phyloP scores from a whole-genome alignment of 148 eudicot genomes.

The Nepenthes gracilis region DNA sequence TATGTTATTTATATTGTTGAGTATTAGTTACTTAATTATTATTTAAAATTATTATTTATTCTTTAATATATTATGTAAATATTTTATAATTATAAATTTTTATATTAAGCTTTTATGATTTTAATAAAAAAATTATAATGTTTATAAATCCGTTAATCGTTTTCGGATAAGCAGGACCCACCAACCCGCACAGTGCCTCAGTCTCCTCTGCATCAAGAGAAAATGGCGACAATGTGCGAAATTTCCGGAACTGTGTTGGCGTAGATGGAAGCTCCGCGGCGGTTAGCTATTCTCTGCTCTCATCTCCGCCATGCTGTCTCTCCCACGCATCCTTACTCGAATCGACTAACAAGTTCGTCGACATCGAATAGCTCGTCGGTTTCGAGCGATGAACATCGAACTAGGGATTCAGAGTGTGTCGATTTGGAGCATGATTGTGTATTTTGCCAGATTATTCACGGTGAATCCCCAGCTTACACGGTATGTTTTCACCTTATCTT shows the following conservation, averaged over 20 bases:
- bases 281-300: conserved; percentile 41
- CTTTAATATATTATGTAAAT: no score
- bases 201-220: neutral
- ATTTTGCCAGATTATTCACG: conserved; percentile 59
- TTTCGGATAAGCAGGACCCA: no score
- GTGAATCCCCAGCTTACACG: conserved; percentile 80
- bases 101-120: no score
- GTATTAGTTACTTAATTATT: no score
- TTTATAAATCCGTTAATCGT: no score
- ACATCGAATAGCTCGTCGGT: conserved; percentile 22
- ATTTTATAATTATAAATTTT: no score
- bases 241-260: neutral
- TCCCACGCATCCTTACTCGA: neutral
- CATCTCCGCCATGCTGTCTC: conserved; percentile 35
- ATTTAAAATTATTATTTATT: no score
- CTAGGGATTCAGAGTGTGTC: conserved; percentile 7
- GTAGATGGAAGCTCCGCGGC: conserved; percentile 37
- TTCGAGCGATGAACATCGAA: conserved; percentile 1
- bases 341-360: conserved; percentile 10
- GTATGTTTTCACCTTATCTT: conserved; percentile 15
- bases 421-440: conserved; percentile 31
- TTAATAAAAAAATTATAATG: no score
- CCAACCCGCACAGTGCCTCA: neutral
- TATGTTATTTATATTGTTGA: no score
- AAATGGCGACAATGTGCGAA: neutral